Conservation (phyloP, 495 filamentous ascomycete species). For the Penicillium longicatenatum region DNA sequence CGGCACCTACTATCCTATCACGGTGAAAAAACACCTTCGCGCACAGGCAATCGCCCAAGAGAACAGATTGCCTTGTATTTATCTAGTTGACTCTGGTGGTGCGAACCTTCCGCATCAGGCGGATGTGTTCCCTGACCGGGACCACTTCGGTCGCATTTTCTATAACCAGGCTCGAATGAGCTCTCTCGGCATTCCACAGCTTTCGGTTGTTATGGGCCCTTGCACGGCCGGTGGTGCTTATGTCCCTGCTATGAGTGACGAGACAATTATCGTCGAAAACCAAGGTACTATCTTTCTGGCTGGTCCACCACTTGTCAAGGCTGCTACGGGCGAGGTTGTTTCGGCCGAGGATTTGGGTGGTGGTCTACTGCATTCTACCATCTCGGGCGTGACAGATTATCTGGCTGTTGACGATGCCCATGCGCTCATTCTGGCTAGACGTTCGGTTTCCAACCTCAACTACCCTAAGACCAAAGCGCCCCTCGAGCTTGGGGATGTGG, state of each 20-base stretch:
- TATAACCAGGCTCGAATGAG: constrained; percentile 95
- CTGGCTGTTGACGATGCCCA: constrained; percentile 93
- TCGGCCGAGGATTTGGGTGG: constrained; percentile 92
- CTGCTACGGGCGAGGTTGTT: constrained; percentile 92
- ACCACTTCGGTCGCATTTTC: constrained; percentile 97
- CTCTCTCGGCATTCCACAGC: constrained; percentile 83
- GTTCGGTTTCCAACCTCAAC: constrained; percentile 86
- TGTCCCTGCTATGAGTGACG: constrained; percentile 95
- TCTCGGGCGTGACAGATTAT: constrained; percentile 96
- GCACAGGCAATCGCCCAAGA: constrained; percentile 90
- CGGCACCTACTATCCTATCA: constrained; percentile 98
- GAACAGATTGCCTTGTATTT: constrained; percentile 86
- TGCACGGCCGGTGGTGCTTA: constrained; percentile 96
- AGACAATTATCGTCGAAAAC: constrained; percentile 92
- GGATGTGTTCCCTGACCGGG: constrained; percentile 92
- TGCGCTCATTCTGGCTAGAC: constrained; percentile 81
- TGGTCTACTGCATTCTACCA: constrained; percentile 85
- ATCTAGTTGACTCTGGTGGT: constrained; percentile 94
- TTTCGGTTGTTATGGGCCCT: constrained; percentile 96
- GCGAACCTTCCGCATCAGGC: constrained; percentile 96
- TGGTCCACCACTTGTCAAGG: constrained; percentile 93
- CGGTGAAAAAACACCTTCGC: constrained; percentile 95
- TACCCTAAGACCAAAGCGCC: constrained; percentile 57
- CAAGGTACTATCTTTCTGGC: constrained; percentile 97
- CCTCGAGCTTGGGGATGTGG: constrained; percentile 23